A percentile compares a stretch with the other conserved stretches of the same genome.
These are phyloP conservation scores for Neonectria ditissima DNA, from an alignment of 2,329 filamentous ascomycete species.

Conservation along the genomic window DNA sequence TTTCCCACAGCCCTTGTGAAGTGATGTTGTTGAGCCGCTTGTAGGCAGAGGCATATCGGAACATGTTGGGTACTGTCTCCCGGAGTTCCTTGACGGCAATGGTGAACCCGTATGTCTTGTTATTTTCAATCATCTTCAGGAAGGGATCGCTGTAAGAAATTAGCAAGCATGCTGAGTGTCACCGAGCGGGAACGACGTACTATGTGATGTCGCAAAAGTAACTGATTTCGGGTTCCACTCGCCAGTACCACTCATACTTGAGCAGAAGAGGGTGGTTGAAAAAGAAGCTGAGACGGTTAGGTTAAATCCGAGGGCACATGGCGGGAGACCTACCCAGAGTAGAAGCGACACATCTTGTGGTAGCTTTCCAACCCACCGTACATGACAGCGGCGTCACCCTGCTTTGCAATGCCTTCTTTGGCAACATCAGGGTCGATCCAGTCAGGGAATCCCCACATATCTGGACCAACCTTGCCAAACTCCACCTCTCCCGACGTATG, in stretches of 20 bases:
- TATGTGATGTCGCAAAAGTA: slow-evolving; percentile 99
- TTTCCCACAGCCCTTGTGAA: slow-evolving; percentile 96
- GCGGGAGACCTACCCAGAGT: slow-evolving; percentile 80
- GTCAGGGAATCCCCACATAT: slow-evolving; percentile 96
- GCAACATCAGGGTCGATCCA: slow-evolving; percentile 96
- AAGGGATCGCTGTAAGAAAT: slow-evolving; percentile 81
- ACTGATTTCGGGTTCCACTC: slow-evolving; percentile 98
- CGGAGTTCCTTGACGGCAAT: slow-evolving; percentile 98
- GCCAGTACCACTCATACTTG: slow-evolving; percentile 99
- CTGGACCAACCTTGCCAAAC: slow-evolving; percentile 90
- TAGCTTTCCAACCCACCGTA: slow-evolving; percentile 99
- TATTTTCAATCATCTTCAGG: slow-evolving; percentile 89
- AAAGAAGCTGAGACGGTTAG: slow-evolving; percentile 75
- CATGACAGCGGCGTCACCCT: slow-evolving; percentile 98
- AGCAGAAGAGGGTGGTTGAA: slow-evolving; percentile 95
- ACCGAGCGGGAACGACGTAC: slow-evolving; percentile 58
- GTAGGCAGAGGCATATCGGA: slow-evolving; percentile 98
- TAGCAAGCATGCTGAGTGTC: slow-evolving; percentile 12
- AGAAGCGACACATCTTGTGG: slow-evolving; percentile 99
- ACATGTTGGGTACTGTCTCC: slow-evolving; percentile 98
- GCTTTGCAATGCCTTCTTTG: slow-evolving; percentile 95
- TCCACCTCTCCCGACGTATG: slow-evolving; percentile 91
- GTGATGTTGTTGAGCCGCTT: slow-evolving; percentile 91
- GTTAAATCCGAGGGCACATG: slow-evolving; percentile 17
- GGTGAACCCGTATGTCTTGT: slow-evolving; percentile 99